Conservation (phyloP, 495 filamentous ascomycete genomes). For the Podospora pseudoanserina region DNA sequence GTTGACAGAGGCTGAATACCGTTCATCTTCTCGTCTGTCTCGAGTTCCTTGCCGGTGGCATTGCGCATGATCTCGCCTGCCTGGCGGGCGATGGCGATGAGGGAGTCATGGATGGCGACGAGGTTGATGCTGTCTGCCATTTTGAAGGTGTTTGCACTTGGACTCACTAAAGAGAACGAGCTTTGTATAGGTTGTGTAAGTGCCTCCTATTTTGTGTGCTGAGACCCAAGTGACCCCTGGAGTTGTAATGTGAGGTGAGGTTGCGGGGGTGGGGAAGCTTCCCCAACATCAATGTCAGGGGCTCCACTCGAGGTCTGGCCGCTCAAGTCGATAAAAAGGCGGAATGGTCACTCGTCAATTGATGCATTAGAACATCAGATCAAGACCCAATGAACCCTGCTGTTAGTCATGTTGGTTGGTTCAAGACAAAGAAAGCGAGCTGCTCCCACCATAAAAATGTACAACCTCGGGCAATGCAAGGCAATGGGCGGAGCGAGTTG, state of each 20-base stretch:
- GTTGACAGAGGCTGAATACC: conserved; percentile 46
- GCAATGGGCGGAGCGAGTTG: not conserved
- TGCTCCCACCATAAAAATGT: not conserved
- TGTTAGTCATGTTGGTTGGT: not conserved
- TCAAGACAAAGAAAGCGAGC: not conserved
- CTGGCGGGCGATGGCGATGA: conserved; percentile 68
- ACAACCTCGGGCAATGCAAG: not conserved
- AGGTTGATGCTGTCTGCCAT: conserved; percentile 58
- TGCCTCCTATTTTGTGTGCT: not conserved
- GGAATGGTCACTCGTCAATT: not conserved
- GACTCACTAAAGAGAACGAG: not conserved
- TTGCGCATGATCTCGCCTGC: conserved; percentile 79
- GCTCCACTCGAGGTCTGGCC: not conserved
- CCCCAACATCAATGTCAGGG: not conserved
- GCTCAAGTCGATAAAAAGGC: not conserved
- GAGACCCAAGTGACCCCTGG: not conserved
- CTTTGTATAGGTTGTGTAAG: not conserved
- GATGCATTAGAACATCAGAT: not conserved
- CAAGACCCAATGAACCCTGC: not conserved
- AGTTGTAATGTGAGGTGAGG: not conserved
- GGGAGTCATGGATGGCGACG: conserved; percentile 73
- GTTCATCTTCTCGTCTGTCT: conserved; percentile 76
- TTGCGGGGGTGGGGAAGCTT: not conserved
- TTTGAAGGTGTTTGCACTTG: not conserved
- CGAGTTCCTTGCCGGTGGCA: conserved; percentile 63